These are phyloP conservation scores for Candida peoriensis DNA, from an alignment of 805 yeast genomes.

Conservation along the genomic window DNA sequence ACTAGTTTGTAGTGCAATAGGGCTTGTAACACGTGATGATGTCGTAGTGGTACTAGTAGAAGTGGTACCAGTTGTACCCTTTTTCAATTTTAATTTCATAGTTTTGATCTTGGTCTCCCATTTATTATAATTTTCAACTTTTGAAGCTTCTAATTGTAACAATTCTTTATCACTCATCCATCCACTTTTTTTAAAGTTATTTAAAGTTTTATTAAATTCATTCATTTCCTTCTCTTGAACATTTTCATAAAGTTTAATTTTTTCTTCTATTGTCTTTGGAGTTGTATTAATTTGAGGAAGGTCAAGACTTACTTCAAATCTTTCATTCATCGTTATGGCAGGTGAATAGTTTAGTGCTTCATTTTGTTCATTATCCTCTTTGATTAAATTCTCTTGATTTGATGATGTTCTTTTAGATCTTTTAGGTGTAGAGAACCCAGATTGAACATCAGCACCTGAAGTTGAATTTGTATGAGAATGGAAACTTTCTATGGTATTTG, in stretches of 20 bases:
- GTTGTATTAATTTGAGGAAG: slow-evolving; percentile 10
- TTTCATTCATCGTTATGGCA: slow-evolving; percentile 19
- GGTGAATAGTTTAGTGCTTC: slow-evolving; percentile 16
- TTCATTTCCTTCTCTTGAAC: slow-evolving; percentile 16
- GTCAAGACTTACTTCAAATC: slow-evolving; percentile 20
- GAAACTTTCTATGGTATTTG: slow-evolving; percentile 2
- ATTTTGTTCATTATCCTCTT: not conserved
- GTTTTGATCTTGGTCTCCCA: slow-evolving; percentile 20
- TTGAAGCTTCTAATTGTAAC: slow-evolving; percentile 13
- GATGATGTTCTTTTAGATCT: too few relatives aligned
- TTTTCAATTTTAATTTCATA: slow-evolving; percentile 3
- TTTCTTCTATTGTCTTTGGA: slow-evolving; percentile 16
- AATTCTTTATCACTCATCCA: slow-evolving; percentile 22
- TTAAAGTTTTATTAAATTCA: slow-evolving; percentile 15
- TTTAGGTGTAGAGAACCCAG: not conserved
- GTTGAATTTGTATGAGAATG: not conserved
- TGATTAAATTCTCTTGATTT: not conserved
- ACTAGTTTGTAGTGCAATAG: too few relatives aligned
- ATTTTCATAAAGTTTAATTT: slow-evolving; percentile 13
- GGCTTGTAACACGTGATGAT: not conserved
- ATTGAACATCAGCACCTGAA: not conserved
- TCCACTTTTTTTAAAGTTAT: slow-evolving; percentile 18
- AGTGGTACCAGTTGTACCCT: not conserved
- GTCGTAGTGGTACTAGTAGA: not conserved
- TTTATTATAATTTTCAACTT: slow-evolving; percentile 17